Evolutionary conservation across 495 filamentous ascomycete genomes (phyloP).

Genomic region (Penicillium pancosmium): DNA sequence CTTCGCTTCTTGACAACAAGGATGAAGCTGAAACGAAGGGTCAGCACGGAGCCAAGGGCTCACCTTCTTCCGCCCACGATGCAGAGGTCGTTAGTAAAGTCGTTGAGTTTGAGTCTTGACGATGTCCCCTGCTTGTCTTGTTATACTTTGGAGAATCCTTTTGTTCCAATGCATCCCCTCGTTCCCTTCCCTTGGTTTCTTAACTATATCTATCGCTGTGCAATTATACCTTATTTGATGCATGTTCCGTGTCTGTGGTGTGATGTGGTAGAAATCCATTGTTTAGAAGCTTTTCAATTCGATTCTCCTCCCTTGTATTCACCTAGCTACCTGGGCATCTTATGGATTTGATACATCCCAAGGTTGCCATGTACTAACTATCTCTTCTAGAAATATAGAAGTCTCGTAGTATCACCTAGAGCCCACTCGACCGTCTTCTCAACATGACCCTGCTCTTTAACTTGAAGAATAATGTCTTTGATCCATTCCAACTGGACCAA

Average conservation of each 20-base stretch:
- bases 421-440: not conserved
- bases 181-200: not conserved
- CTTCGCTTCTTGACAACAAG: constrained; percentile 34
- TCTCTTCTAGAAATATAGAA: not conserved
- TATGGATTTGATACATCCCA: too few relatives aligned
- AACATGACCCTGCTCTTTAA: not conserved
- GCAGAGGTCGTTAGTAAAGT: constrained; percentile 40
- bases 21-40: constrained; percentile 3
- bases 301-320: too few relatives aligned
- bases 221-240: not conserved
- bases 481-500: not conserved
- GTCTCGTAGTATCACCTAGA: not conserved
- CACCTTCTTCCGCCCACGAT: constrained; percentile 18
- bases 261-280: not conserved
- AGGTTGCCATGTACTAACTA: not conserved
- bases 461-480: not conserved
- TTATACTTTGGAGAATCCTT: constrained; percentile 1
- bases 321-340: too few relatives aligned
- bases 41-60: constrained; percentile 9
- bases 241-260: not conserved
- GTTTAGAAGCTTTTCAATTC: not conserved
- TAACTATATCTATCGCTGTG: constrained; percentile 2
- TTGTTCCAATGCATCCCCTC: not conserved
- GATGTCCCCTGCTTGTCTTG: constrained; percentile 12
- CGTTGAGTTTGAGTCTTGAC: constrained; percentile 46